A percentile compares a stretch with the other conserved stretches of the same genome.
These are phyloP conservation scores for Striga asiatica DNA, from an alignment of 257 asterid genomes.

Conservation along the genomic window DNA sequence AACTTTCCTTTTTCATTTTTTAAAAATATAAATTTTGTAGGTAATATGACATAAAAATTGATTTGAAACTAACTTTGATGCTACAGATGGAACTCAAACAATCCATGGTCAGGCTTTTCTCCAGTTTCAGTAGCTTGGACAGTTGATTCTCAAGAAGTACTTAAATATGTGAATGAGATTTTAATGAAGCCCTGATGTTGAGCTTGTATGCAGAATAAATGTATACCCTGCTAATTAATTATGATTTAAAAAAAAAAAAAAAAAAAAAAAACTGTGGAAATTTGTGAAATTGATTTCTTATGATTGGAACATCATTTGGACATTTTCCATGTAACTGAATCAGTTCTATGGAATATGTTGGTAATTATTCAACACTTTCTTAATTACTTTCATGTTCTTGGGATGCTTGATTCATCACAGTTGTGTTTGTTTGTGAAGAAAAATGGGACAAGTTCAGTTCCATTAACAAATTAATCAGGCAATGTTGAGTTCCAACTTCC, in stretches of 20 bases:
- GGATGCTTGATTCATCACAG: too few species aligned
- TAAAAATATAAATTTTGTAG: not conserved
- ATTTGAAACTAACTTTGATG: slow-evolving; percentile 15
- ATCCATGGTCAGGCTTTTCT: slow-evolving; percentile 70
- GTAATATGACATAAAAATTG: not conserved
- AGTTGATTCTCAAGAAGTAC: slow-evolving; percentile 61
- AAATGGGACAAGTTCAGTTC: too few species aligned
- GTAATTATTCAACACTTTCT: not conserved
- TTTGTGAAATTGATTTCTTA: not conserved
- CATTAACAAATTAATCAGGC: too few species aligned
- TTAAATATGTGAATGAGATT: slow-evolving; percentile 33
- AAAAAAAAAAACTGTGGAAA: not conserved
- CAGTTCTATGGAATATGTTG: not conserved
- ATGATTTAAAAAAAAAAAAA: too few species aligned
- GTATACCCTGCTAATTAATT: slow-evolving; percentile 19
- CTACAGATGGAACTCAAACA: slow-evolving; percentile 85
- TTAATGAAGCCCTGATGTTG: slow-evolving; percentile 59
- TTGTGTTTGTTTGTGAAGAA: too few species aligned
- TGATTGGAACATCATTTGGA: slow-evolving; percentile 1
- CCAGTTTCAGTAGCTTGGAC: slow-evolving; percentile 94
- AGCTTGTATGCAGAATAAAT: too few species aligned
- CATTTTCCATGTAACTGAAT: slow-evolving; percentile 11
- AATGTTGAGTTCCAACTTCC: too few species aligned
- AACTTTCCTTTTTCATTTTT: not conserved
- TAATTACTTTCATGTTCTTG: too few species aligned